Conservation (phyloP, 495 filamentous ascomycete species). For the Tuber indicum region DNA sequence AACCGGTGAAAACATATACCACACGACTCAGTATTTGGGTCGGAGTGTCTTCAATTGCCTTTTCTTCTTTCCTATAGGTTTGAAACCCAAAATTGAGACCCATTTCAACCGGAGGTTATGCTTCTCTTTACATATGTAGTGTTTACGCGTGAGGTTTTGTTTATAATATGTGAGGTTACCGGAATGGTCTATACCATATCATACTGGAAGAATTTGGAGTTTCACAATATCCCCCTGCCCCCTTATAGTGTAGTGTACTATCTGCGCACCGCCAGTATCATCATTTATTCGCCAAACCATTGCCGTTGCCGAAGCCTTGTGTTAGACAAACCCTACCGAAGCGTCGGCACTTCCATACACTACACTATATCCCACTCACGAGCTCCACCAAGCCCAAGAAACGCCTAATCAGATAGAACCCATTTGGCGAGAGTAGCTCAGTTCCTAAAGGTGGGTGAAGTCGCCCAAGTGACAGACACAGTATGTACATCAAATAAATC, state of each 20-base stretch:
- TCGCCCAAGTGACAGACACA: background rate
- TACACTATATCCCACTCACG: too few species aligned
- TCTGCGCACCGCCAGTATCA: background rate
- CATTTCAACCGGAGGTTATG: constrained; percentile 20
- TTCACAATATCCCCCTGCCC: background rate
- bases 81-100: constrained; percentile 17
- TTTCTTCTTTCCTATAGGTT: background rate
- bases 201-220: background rate
- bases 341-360: too few species aligned
- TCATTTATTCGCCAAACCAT: background rate
- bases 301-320: too few species aligned
- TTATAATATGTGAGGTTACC: background rate
- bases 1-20: constrained; percentile 30
- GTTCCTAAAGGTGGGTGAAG: background rate
- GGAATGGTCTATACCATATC: background rate
- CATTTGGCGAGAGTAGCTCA: background rate
- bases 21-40: constrained; percentile 9
- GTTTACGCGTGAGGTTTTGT: background rate
- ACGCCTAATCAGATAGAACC: background rate
- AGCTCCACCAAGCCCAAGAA: background rate
- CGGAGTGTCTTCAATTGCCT: constrained; percentile 16
- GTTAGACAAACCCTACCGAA: too few species aligned
- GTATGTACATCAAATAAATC: background rate
- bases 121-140: background rate
- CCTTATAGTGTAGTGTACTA: background rate